These are phyloP conservation scores for Pseudocercospora pini-densiflorae DNA, from an alignment of 2,329 filamentous ascomycete species.

Conservation along the genomic window DNA sequence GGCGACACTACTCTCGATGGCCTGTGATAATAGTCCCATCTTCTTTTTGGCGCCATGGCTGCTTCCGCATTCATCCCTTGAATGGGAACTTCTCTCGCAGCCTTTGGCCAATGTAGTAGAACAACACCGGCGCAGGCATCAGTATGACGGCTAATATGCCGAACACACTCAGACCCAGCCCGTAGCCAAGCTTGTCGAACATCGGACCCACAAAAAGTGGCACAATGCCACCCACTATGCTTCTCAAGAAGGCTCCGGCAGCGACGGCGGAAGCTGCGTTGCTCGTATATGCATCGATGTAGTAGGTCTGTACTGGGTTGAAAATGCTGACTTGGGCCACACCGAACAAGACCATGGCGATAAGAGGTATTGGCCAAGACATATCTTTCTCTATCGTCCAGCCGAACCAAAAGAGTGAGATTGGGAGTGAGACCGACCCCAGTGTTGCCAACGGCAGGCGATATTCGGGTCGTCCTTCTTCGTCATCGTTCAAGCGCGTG, in stretches of 20 bases:
- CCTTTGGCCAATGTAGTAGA: constrained; percentile 52
- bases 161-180: constrained; percentile 55
- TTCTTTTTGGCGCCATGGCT: background rate
- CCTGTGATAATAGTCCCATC: background rate
- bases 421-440: constrained; percentile 48
- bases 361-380: constrained; percentile 47
- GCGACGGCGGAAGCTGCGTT: constrained; percentile 56
- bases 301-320: constrained; percentile 59
- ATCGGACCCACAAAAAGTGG: constrained; percentile 49
- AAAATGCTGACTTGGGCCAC: constrained; percentile 58
- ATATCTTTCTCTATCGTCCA: constrained; percentile 48
- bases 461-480: constrained; percentile 46
- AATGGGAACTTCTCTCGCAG: constrained; percentile 50
- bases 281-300: constrained; percentile 56
- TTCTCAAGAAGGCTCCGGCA: constrained; percentile 52
- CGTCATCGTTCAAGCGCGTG: constrained; percentile 45
- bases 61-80: constrained; percentile 22
- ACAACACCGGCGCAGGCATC: constrained; percentile 54
- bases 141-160: constrained; percentile 49
- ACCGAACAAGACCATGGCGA: constrained; percentile 52
- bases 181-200: constrained; percentile 51
- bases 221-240: constrained; percentile 51
- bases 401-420: constrained; percentile 49
- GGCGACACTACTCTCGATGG: background rate
- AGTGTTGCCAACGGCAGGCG: constrained; percentile 51